Percentiles rank a stretch among this genome's conserved stretches.
Evolutionary conservation across 83 land plant species (phyloP).

Genomic region (Thuja plicata): DNA sequence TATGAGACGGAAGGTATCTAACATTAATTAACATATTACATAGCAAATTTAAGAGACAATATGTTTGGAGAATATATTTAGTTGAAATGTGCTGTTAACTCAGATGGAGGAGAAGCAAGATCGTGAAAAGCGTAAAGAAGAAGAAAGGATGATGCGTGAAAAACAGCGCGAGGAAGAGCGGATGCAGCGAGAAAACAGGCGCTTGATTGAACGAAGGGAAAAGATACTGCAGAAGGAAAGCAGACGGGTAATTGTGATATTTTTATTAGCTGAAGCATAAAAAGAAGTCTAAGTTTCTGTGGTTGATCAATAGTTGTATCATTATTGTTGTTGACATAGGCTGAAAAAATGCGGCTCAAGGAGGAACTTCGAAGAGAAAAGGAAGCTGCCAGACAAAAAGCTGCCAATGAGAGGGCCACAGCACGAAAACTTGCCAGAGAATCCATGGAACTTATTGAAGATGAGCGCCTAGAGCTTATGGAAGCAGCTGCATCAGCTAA

Average conservation of each 20-base stretch:
- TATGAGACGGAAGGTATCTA: conserved; percentile 64
- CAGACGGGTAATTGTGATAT: conserved; percentile 54
- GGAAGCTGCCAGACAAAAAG: conserved; percentile 83
- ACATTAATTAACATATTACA: conserved; percentile 14
- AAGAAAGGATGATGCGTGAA: conserved; percentile 83
- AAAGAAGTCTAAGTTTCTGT: neutral
- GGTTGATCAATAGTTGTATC: neutral
- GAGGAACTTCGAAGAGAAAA: conserved; percentile 84
- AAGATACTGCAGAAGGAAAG: conserved; percentile 74
- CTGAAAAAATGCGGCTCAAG: conserved; percentile 79
- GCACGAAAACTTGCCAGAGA: conserved; percentile 89
- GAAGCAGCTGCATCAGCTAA: conserved; percentile 77
- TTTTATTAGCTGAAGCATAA: neutral
- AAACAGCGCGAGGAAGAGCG: conserved; percentile 81
- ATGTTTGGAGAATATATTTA: neutral
- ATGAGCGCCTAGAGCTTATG: conserved; percentile 94
- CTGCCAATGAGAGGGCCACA: conserved; percentile 90
- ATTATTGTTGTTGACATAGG: conserved; percentile 35
- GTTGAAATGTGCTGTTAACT: neutral
- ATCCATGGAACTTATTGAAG: conserved; percentile 91
- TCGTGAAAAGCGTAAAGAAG: conserved; percentile 83
- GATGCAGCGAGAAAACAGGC: conserved; percentile 67
- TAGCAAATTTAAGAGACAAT: neutral
- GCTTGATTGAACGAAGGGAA: conserved; percentile 82
- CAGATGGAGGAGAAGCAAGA: conserved; percentile 86